Conservation (phyloP, 2,329 filamentous ascomycete species). For the Talaromyces amestolkiae region DNA sequence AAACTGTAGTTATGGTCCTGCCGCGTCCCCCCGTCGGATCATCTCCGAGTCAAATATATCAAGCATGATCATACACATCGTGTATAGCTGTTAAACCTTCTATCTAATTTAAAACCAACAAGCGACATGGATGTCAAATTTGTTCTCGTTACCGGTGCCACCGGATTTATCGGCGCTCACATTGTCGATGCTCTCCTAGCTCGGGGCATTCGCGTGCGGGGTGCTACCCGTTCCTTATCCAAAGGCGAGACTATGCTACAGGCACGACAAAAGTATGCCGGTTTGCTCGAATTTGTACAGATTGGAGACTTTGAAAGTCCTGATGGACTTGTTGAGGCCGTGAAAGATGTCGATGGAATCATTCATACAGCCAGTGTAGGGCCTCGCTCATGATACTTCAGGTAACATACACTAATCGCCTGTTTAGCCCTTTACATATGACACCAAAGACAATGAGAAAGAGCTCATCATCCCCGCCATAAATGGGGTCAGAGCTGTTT, state of each 20-base stretch:
- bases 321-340: constrained; percentile 9
- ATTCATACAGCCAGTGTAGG: constrained; percentile 18
- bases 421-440: constrained; percentile 14
- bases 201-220: constrained; percentile 20
- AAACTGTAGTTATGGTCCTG: not conserved
- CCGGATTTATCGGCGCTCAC: constrained; percentile 31
- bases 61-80: not conserved
- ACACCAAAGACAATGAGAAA: constrained; percentile 16
- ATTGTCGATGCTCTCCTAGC: constrained; percentile 23
- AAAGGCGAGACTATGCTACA: constrained; percentile 20
- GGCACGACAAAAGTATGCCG: constrained; percentile 13
- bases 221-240: constrained; percentile 17
- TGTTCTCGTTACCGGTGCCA: constrained; percentile 28
- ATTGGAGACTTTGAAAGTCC: constrained; percentile 15
- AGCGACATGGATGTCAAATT: constrained; percentile 6
- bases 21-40: constrained; percentile 12
- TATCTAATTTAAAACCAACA: not conserved
- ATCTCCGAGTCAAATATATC: constrained; percentile 4
- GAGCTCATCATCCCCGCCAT: constrained; percentile 18
- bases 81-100: not conserved
- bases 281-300: constrained; percentile 15
- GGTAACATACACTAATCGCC: not conserved
- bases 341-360: constrained; percentile 16
- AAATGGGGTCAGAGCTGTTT: constrained; percentile 9
- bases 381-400: not conserved